phyloP scores from a whole-genome alignment of 129 eudicot species.

The Saussurea involucrata region DNA sequence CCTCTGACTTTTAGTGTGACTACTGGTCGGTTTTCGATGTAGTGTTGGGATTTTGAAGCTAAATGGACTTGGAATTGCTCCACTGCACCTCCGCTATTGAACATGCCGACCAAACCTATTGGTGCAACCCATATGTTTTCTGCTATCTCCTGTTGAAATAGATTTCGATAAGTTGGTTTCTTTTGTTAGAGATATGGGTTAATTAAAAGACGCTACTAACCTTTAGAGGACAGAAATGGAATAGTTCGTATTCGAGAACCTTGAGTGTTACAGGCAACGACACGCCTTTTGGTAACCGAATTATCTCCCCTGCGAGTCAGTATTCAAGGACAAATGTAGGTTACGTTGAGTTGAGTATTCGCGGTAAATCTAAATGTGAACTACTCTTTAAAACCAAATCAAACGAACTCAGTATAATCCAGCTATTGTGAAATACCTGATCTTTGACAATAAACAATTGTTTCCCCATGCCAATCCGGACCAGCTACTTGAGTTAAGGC shows the following conservation, averaged over 20 bases:
- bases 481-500: constrained; percentile 60
- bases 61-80: constrained; percentile 44
- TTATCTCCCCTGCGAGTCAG: constrained; percentile 63
- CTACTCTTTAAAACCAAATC: background rate
- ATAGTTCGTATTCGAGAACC: constrained; percentile 80
- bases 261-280: constrained; percentile 76
- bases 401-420: background rate
- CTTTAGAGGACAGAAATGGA: constrained; percentile 77
- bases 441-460: constrained; percentile 59
- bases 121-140: constrained; percentile 64
- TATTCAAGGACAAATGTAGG: background rate
- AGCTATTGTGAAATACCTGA: constrained; percentile 50
- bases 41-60: constrained; percentile 26
- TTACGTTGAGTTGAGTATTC: background rate
- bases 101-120: constrained; percentile 79
- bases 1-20: constrained; percentile 65
- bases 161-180: background rate
- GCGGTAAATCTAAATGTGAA: background rate
- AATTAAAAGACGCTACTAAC: constrained; percentile 24
- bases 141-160: constrained; percentile 52
- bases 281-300: constrained; percentile 66
- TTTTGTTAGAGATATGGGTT: background rate
- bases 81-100: constrained; percentile 65
- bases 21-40: constrained; percentile 28
- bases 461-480: constrained; percentile 66